Percentiles rank a stretch among this genome's conserved stretches.
Evolutionary conservation across 805 yeast species (phyloP).

Genomic region (Wickerhamomyces mucosus): DNA sequence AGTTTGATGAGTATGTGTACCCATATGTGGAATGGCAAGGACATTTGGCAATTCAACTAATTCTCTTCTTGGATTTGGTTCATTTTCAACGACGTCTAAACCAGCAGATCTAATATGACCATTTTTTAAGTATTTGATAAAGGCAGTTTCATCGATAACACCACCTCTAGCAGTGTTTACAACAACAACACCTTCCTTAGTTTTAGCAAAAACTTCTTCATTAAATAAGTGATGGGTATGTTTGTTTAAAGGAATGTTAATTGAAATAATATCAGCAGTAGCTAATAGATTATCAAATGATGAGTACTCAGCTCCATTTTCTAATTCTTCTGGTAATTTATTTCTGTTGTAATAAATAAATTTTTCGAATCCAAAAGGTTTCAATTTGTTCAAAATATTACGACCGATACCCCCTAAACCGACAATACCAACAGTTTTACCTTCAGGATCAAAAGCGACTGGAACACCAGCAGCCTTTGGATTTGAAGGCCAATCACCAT

Average conservation of each 20-base stretch:
- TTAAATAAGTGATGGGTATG: conserved; percentile 64
- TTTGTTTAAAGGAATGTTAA: conserved; percentile 70
- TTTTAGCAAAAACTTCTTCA: conserved; percentile 46
- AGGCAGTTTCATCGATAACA: conserved; percentile 56
- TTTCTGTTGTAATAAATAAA: conserved; percentile 67
- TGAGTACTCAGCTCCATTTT: conserved; percentile 62
- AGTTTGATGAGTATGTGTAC: conserved; percentile 71
- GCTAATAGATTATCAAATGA: conserved; percentile 57
- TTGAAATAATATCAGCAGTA: conserved; percentile 58
- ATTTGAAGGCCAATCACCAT: conserved; percentile 52
- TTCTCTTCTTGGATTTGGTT: conserved; percentile 63
- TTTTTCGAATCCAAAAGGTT: conserved; percentile 68
- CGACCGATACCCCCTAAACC: conserved; percentile 92
- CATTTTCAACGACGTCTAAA: conserved; percentile 67
- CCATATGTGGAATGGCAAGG: conserved; percentile 83
- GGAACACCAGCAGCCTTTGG: conserved; percentile 51
- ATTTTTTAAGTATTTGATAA: conserved; percentile 43
- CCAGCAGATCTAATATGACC: conserved; percentile 66
- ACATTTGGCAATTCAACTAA: conserved; percentile 55
- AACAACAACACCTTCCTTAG: conserved; percentile 69
- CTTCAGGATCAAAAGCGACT: conserved; percentile 67
- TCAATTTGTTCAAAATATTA: conserved; percentile 59
- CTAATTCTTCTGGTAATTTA: conserved; percentile 48
- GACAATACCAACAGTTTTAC: conserved; percentile 66
- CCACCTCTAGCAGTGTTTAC: conserved; percentile 90